A percentile compares a stretch with the other conserved stretches of the same genome.
phyloP scores from a whole-genome alignment of 2,329 filamentous ascomycete genomes.

The Ceratocystiopsis brevicomis region DNA sequence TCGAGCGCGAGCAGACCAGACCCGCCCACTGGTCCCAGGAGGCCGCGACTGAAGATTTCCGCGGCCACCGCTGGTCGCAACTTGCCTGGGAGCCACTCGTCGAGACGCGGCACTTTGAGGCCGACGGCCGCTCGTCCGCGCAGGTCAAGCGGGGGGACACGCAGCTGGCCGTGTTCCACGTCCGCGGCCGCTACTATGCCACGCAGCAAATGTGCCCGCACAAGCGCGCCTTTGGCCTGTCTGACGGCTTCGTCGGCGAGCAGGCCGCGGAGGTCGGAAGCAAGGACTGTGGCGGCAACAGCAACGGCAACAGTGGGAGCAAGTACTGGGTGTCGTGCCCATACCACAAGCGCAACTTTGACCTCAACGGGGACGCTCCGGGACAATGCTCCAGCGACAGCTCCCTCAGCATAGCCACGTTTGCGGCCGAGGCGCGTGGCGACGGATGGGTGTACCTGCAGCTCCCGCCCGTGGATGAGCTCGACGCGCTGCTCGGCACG shows the following conservation, averaged over 20 bases:
- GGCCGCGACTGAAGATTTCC: slow-evolving; percentile 49
- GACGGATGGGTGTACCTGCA: slow-evolving; percentile 68
- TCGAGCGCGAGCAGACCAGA: slow-evolving; percentile 53
- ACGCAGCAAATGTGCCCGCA: slow-evolving; percentile 92
- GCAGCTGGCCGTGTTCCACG: slow-evolving; percentile 71
- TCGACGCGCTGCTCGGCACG: slow-evolving; percentile 64
- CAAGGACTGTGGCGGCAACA: no score
- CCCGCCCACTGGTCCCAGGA: slow-evolving; percentile 64
- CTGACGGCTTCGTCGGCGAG: slow-evolving; percentile 67
- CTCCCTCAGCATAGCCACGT: slow-evolving; percentile 66
- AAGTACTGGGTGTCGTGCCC: slow-evolving; percentile 75
- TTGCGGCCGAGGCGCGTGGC: slow-evolving; percentile 50
- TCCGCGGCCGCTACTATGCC: slow-evolving; percentile 63
- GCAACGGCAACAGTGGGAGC: slow-evolving; percentile 18
- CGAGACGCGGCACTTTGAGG: slow-evolving; percentile 46
- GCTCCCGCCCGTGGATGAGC: slow-evolving; percentile 60
- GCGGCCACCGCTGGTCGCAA: slow-evolving; percentile 37
- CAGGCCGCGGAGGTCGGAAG: not conserved
- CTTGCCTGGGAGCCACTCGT: slow-evolving; percentile 68
- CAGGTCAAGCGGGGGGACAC: slow-evolving; percentile 75
- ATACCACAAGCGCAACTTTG: slow-evolving; percentile 78
- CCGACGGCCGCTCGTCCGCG: slow-evolving; percentile 47
- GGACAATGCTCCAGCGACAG: slow-evolving; percentile 49
- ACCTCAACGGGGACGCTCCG: slow-evolving; percentile 45
- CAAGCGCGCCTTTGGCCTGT: slow-evolving; percentile 76